Evolutionary conservation across 2,329 filamentous ascomycete genomes (phyloP).

Genomic region (Lecanicillium sp.): DNA sequence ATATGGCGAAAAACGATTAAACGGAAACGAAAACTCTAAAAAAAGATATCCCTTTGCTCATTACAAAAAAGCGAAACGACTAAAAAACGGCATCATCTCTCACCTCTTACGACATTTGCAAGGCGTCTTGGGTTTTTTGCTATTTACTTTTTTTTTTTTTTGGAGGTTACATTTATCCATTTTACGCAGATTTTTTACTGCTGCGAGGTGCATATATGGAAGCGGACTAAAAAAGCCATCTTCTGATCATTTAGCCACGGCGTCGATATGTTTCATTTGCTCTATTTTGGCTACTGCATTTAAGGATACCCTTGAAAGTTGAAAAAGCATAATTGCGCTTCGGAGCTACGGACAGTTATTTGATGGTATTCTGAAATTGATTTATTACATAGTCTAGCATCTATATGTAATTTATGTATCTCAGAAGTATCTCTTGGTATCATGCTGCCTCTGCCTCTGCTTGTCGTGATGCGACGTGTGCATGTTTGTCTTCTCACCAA

Average conservation of each 20-base stretch:
- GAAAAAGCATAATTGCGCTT: conserved; percentile 5
- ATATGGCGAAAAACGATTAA: not conserved
- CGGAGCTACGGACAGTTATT: not conserved
- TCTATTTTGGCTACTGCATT: conserved; percentile 8
- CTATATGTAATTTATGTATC: not conserved
- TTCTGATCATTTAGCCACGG: not conserved
- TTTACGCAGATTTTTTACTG: not conserved
- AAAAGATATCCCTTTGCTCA: not conserved
- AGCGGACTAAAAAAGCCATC: conserved; percentile 6
- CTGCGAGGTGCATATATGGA: not conserved
- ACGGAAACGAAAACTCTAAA: not conserved
- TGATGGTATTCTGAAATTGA: not conserved
- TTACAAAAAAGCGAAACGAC: not conserved
- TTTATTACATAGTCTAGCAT: not conserved
- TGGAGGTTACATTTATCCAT: not conserved
- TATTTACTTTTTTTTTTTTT: not conserved
- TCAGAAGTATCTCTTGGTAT: too few relatives aligned
- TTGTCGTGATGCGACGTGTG: too few relatives aligned
- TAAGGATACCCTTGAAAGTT: conserved; percentile 11
- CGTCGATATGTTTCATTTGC: conserved; percentile 9
- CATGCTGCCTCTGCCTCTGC: too few relatives aligned
- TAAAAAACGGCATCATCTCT: conserved; percentile 11
- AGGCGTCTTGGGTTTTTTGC: conserved; percentile 1
- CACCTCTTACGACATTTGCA: conserved; percentile 1
- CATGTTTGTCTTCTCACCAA: too few relatives aligned